A percentile compares a stretch with the other conserved stretches of the same genome.
phyloP scores from a whole-genome alignment of 441 rosid species.

The Metrosideros polymorpha region DNA sequence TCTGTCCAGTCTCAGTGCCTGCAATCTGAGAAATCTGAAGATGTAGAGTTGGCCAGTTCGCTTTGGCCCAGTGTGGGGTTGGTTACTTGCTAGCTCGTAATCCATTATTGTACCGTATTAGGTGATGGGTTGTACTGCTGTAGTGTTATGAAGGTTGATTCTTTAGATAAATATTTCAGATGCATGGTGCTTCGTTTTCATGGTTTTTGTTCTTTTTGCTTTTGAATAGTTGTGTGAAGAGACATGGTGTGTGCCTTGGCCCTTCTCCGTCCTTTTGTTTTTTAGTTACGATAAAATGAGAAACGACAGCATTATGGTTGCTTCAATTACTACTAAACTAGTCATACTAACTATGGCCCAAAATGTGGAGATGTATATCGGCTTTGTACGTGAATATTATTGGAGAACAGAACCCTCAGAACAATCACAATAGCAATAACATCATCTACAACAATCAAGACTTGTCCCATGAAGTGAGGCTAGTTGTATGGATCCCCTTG shows the following conservation, averaged over 20 bases:
- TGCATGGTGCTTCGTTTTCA: not conserved
- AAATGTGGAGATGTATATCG: not conserved
- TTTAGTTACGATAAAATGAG: not conserved
- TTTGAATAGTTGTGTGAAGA: not conserved
- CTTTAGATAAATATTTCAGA: not conserved
- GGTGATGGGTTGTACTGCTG: not conserved
- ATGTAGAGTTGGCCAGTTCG: not conserved
- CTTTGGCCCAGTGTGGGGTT: not conserved
- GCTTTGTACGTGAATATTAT: not conserved
- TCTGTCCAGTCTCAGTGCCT: not conserved
- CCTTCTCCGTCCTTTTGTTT: not conserved
- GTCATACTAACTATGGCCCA: not conserved
- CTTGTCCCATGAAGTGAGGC: not conserved
- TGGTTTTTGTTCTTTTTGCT: not conserved
- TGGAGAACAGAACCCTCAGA: not conserved
- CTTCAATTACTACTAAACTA: not conserved
- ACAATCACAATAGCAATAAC: not conserved
- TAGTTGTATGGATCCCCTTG: not conserved
- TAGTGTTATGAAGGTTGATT: not conserved
- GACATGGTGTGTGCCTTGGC: not conserved
- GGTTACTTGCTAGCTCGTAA: not conserved
- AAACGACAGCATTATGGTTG: not conserved
- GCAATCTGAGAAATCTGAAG: not conserved
- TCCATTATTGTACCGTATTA: too few relatives aligned
- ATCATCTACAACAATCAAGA: not conserved